Conservation (phyloP, 768 basidiomycete species). For the Leccinum arenicola region DNA sequence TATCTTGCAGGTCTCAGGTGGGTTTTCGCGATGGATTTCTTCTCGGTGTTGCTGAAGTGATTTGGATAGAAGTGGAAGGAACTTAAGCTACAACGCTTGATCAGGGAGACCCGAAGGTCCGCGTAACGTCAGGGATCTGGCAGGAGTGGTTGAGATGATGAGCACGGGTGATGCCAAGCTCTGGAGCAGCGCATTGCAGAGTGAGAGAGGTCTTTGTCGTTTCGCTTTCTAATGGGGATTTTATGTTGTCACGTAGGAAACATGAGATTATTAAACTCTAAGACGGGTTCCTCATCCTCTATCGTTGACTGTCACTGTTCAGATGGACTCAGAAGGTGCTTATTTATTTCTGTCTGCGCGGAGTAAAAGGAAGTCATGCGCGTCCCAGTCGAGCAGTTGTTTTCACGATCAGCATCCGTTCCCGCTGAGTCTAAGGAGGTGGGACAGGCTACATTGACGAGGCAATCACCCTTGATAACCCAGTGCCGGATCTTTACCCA, state of each 20-base stretch:
- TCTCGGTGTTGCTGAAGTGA: background rate
- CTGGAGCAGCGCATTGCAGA: background rate
- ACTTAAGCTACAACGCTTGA: background rate
- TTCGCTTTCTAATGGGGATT: background rate
- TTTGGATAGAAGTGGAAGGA: background rate
- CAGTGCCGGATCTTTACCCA: background rate
- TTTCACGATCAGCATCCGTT: background rate
- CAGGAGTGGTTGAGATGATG: too few species aligned
- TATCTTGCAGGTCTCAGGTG: too few species aligned
- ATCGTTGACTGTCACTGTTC: background rate
- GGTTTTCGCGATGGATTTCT: too few species aligned
- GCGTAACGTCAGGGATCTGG: background rate
- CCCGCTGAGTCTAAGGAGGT: background rate
- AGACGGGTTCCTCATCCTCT: too few species aligned
- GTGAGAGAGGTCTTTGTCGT: background rate
- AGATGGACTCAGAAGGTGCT: background rate
- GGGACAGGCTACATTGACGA: background rate
- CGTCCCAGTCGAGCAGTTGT: background rate
- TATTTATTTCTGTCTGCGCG: background rate
- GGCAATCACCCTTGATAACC: background rate
- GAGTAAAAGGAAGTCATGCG: background rate
- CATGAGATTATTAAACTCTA: too few species aligned
- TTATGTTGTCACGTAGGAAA: background rate
- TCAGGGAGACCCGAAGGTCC: too few species aligned
- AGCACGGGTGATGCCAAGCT: too few species aligned